phyloP scores from a whole-genome alignment of 2,329 filamentous ascomycete genomes.

The Incumbomyces delicatus region DNA sequence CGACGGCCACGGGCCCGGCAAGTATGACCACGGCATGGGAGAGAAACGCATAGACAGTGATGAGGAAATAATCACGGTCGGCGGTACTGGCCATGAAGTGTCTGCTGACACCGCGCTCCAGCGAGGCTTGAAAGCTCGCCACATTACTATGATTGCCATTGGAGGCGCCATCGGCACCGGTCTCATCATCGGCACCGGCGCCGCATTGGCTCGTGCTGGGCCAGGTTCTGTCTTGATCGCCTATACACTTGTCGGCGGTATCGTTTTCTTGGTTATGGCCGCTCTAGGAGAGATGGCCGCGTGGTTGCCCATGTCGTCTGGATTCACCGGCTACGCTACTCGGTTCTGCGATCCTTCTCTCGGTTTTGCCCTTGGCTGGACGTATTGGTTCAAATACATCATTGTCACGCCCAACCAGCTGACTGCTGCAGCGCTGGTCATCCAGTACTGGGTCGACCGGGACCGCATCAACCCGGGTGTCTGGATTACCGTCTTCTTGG shows the following conservation, averaged over 20 bases:
- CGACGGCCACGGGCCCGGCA: not conserved
- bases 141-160: slow-evolving; percentile 36
- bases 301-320: slow-evolving; percentile 67
- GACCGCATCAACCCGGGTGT: slow-evolving; percentile 65
- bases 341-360: slow-evolving; percentile 72
- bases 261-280: slow-evolving; percentile 75
- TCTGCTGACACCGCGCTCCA: slow-evolving; percentile 22
- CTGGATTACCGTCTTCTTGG: slow-evolving; percentile 63
- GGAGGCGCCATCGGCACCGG: slow-evolving; percentile 36
- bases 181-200: slow-evolving; percentile 48
- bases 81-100: slow-evolving; percentile 1
- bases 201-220: slow-evolving; percentile 45
- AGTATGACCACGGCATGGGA: not conserved
- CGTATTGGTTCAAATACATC: slow-evolving; percentile 65
- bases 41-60: not conserved
- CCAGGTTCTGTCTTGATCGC: slow-evolving; percentile 35
- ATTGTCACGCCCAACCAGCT: slow-evolving; percentile 79
- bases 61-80: not conserved
- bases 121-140: slow-evolving; percentile 32
- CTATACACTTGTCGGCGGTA: slow-evolving; percentile 34
- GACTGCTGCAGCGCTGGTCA: slow-evolving; percentile 67
- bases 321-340: slow-evolving; percentile 72
- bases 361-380: slow-evolving; percentile 68
- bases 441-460: slow-evolving; percentile 63
- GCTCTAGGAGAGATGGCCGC: slow-evolving; percentile 76